These are phyloP conservation scores for Geosmithia flava DNA, from an alignment of 2,329 filamentous ascomycete genomes.

Conservation along the genomic window DNA sequence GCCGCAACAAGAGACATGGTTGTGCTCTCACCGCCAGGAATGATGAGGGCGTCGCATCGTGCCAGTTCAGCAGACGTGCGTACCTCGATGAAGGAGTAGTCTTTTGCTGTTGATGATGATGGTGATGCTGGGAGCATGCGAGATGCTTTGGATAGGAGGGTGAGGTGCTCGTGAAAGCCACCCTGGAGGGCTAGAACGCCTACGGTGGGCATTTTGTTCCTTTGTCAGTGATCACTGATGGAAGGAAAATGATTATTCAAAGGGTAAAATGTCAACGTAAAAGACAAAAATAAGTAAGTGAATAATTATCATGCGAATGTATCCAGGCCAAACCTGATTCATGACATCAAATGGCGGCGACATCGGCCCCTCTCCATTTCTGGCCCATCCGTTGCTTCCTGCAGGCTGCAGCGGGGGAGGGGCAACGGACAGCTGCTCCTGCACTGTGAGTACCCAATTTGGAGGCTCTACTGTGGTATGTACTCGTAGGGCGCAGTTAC, in stretches of 20 bases:
- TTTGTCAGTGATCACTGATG: not conserved
- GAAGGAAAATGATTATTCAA: not conserved
- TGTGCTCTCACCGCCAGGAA: constrained; percentile 92
- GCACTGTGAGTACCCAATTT: too few relatives aligned
- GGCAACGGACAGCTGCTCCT: too few relatives aligned
- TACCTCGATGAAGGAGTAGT: constrained; percentile 63
- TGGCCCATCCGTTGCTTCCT: too few relatives aligned
- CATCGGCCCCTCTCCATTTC: too few relatives aligned
- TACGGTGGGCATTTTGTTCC: constrained; percentile 27
- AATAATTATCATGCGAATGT: too few relatives aligned
- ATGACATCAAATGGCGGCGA: too few relatives aligned
- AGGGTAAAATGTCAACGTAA: not conserved
- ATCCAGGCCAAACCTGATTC: too few relatives aligned
- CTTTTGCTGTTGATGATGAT: not conserved
- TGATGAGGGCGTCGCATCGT: constrained; percentile 68
- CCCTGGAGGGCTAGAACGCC: constrained; percentile 73
- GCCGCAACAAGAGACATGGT: constrained; percentile 82
- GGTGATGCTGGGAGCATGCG: constrained; percentile 23
- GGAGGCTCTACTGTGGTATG: too few relatives aligned
- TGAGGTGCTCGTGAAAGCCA: constrained; percentile 80
- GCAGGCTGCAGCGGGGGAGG: too few relatives aligned
- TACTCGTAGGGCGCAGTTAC: too few relatives aligned
- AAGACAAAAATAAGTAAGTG: too few relatives aligned
- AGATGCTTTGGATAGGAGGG: constrained; percentile 59
- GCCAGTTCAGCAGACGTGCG: constrained; percentile 61